Percentiles rank a stretch among this genome's conserved stretches.
phyloP scores from a whole-genome alignment of 257 asterid genomes.

The Pogostemon cablin region DNA sequence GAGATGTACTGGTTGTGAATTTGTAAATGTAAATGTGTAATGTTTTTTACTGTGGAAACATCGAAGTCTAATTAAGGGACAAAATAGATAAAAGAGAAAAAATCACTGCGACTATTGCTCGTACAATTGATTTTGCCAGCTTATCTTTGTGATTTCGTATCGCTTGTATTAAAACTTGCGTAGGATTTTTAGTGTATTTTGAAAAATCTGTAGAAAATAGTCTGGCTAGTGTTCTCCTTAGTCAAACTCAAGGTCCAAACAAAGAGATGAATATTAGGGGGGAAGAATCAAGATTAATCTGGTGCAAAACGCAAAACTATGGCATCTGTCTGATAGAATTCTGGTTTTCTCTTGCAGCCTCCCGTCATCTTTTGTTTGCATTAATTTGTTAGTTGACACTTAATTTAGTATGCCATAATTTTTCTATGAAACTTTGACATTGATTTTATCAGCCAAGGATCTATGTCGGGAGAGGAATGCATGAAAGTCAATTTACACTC shows the following conservation, averaged over 20 bases:
- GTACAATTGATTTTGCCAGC: neutral
- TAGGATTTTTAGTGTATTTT: neutral
- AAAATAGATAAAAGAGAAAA: neutral
- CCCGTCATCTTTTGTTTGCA: slow-evolving; percentile 12
- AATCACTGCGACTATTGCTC: neutral
- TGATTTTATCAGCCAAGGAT: slow-evolving; percentile 68
- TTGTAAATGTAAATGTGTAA: neutral
- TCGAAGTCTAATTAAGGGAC: neutral
- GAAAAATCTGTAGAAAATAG: slow-evolving; percentile 14
- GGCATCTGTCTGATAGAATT: slow-evolving; percentile 21
- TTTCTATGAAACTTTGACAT: slow-evolving; percentile 28
- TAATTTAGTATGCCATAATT: slow-evolving; percentile 27
- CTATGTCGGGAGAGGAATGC: slow-evolving; percentile 92
- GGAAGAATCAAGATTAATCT: slow-evolving; percentile 25
- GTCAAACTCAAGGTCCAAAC: neutral
- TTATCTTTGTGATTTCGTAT: slow-evolving; percentile 11
- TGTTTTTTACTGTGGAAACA: neutral
- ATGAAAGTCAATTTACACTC: slow-evolving; percentile 78
- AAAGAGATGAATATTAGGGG: neutral
- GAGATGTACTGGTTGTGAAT: neutral
- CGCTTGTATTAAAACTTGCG: neutral
- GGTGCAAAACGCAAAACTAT: slow-evolving; percentile 1
- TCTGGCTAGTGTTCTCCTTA: neutral
- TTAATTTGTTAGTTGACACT: slow-evolving; percentile 23
- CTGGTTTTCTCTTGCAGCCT: neutral